Evolutionary conservation across 2,329 filamentous ascomycete genomes (phyloP), one percentile per base, ranked within the genome.

Genomic region (Xylariaceae sp.): DNA sequence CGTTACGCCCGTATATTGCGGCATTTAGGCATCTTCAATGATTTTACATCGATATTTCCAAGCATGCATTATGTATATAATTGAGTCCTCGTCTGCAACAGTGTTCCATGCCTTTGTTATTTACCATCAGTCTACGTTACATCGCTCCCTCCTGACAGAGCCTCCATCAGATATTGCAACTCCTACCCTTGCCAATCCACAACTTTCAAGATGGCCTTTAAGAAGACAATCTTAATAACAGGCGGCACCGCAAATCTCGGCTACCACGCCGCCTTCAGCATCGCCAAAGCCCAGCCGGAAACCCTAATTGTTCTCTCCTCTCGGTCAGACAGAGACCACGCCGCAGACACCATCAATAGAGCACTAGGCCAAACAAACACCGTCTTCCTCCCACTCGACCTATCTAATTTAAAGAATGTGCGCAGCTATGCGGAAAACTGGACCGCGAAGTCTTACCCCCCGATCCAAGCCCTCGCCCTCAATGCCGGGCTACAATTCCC

Each of bases 401-500:
- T 83, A 2, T 69, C 72, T n/a, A 67, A 68, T 41, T 57, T 72
- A 1, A 53, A 67, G 14, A 76, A 73, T 9, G 71, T 82, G 14
- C 75, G 78, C n/a, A 34, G 62, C 8, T 83, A 78, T 54, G 76
- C 68, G 16, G 43, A 66, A n/a, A 40, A 67, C 1, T 82, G 73
- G 72, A 54, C 63, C 2, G 41, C 64, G 3, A 68, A 68, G 6
- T 60, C 69, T 1, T 71, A 73, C 21, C 74, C 78, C 3, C 76
- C 77, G 0, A 78, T 82, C 55, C 69, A 74, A 46, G 67, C 72
- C 4, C 72, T 83, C 5, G 58, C 80, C n/a, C 68, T 81, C 17
- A 83, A 83, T 49, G 80, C 80, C 2, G 79, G 69, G 0, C 57
- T 81, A 0, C 79, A 83, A 59, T 76, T 80, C 44, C 75, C 76